phyloP scores from a whole-genome alignment of 108 stramenopile species.

The Conticribra guillardii region DNA sequence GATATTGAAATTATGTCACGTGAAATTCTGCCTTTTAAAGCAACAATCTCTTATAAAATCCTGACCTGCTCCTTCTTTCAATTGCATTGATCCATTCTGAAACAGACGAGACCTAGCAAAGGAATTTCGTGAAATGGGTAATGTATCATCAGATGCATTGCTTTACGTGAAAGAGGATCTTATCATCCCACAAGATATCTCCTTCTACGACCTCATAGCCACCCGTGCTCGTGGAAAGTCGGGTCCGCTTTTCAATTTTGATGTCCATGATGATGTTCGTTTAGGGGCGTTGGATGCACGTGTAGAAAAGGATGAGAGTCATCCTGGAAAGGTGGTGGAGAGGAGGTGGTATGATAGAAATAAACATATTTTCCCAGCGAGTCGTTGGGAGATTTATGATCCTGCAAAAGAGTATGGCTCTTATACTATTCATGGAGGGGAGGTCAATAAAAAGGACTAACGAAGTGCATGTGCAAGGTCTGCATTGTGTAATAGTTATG shows the following conservation, averaged over 20 bases:
- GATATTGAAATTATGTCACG: too few species aligned
- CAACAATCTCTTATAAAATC: too few species aligned
- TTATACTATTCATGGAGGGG: constrained; percentile 92
- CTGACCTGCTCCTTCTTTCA: too few species aligned
- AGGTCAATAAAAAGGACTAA: constrained; percentile 64
- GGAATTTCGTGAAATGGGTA: constrained; percentile 87
- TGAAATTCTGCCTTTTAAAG: too few species aligned
- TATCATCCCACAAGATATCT: constrained; percentile 93
- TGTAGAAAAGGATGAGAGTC: constrained; percentile 95
- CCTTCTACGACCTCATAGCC: constrained; percentile 96
- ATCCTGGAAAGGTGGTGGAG: constrained; percentile 97
- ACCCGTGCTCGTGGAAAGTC: constrained; percentile 94
- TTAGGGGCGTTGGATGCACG: constrained; percentile 83
- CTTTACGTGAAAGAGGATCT: constrained; percentile 99
- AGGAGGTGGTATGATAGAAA: constrained; percentile 96
- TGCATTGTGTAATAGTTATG: too few species aligned
- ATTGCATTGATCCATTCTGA: background rate
- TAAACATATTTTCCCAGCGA: constrained; percentile 98
- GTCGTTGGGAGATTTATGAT: constrained; percentile 96
- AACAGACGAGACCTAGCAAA: constrained; percentile 56
- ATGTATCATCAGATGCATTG: constrained; percentile 81
- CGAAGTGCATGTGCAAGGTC: too few species aligned
- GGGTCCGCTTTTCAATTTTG: constrained; percentile 97
- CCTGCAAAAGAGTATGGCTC: constrained; percentile 88
- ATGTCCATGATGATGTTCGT: constrained; percentile 95